These are phyloP conservation scores for Aspergillus clavatus DNA, from an alignment of 2,329 filamentous ascomycete species.

Conservation along the genomic window DNA sequence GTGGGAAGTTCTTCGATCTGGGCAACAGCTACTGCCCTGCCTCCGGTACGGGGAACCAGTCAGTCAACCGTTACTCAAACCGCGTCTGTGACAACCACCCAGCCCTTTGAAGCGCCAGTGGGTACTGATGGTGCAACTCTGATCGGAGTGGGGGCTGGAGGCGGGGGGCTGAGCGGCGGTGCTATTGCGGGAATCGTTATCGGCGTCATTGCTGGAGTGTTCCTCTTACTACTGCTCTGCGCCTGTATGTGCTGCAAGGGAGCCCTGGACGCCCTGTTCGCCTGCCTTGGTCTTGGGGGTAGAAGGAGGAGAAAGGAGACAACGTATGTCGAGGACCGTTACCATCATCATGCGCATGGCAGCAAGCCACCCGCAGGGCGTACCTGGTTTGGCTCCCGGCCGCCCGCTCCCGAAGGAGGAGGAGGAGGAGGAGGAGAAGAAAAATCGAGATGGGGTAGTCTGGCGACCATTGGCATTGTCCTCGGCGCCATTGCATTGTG, in stretches of 20 bases:
- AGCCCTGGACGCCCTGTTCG: slow-evolving; percentile 37
- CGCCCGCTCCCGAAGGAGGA: slow-evolving; percentile 28
- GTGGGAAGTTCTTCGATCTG: slow-evolving; percentile 38
- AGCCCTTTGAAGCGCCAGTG: slow-evolving; percentile 43
- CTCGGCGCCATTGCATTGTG: slow-evolving; percentile 43
- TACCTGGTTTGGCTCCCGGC: slow-evolving; percentile 41
- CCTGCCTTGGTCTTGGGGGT: slow-evolving; percentile 37
- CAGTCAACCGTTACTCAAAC: slow-evolving; percentile 43
- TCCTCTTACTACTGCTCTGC: slow-evolving; percentile 43
- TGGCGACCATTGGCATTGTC: slow-evolving; percentile 40
- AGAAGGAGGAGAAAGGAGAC: slow-evolving; percentile 35
- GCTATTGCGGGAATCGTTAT: slow-evolving; percentile 51
- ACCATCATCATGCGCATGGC: slow-evolving; percentile 32
- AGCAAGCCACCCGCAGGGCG: slow-evolving; percentile 26
- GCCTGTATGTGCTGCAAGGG: slow-evolving; percentile 42
- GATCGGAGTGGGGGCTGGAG: slow-evolving; percentile 28
- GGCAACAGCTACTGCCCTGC: slow-evolving; percentile 36
- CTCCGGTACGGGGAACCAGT: slow-evolving; percentile 44
- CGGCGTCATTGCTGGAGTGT: slow-evolving; percentile 43
- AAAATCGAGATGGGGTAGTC: slow-evolving; percentile 36
- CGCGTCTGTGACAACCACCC: slow-evolving; percentile 38
- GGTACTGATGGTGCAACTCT: slow-evolving; percentile 39
- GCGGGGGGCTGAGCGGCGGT: slow-evolving; percentile 43
- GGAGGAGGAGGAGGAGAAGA: slow-evolving; percentile 38
- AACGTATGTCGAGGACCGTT: slow-evolving; percentile 38